Percentiles rank a stretch among this genome's conserved stretches.
Conservation (phyloP, 495 filamentous ascomycete genomes). For the Aspergillus affinis region DNA sequence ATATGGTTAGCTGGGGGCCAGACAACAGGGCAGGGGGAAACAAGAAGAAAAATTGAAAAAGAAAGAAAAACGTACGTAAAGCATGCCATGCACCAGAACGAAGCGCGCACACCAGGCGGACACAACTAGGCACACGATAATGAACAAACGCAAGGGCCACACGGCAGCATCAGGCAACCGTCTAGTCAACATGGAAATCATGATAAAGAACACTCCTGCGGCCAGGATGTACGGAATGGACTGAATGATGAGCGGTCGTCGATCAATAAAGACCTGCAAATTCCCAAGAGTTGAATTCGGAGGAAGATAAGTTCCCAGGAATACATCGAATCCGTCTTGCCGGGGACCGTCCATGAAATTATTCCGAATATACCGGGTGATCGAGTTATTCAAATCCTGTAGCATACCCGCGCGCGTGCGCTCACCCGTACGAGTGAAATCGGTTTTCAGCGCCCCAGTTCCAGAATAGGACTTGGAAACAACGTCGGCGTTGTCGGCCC, state of each 20-base stretch:
- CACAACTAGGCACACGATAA: constrained; percentile 70
- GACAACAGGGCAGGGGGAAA: no score
- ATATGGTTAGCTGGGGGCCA: constrained; percentile 1
- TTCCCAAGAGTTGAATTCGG: constrained; percentile 61
- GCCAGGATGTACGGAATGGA: constrained; percentile 85
- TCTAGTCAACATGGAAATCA: constrained; percentile 74
- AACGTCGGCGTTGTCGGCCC: constrained; percentile 97
- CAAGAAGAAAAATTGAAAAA: background rate
- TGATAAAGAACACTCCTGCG: constrained; percentile 80
- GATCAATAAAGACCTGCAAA: constrained; percentile 74
- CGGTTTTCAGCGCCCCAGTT: constrained; percentile 93
- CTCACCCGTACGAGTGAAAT: constrained; percentile 86
- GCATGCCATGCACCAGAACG: constrained; percentile 76
- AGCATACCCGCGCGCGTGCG: constrained; percentile 79
- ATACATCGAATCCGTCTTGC: constrained; percentile 94
- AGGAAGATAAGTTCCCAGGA: constrained; percentile 81
- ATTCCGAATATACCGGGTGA: constrained; percentile 81
- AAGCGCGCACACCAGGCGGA: constrained; percentile 70
- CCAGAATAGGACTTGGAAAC: constrained; percentile 91
- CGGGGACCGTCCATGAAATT: constrained; percentile 91
- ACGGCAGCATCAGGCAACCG: constrained; percentile 64
- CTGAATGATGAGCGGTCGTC: constrained; percentile 83
- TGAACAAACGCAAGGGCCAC: constrained; percentile 76
- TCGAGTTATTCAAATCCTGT: constrained; percentile 78
- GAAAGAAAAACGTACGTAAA: constrained; percentile 69